phyloP scores from a whole-genome alignment of 192 early-diverging fungal species.

The Chytriomyces confervae region DNA sequence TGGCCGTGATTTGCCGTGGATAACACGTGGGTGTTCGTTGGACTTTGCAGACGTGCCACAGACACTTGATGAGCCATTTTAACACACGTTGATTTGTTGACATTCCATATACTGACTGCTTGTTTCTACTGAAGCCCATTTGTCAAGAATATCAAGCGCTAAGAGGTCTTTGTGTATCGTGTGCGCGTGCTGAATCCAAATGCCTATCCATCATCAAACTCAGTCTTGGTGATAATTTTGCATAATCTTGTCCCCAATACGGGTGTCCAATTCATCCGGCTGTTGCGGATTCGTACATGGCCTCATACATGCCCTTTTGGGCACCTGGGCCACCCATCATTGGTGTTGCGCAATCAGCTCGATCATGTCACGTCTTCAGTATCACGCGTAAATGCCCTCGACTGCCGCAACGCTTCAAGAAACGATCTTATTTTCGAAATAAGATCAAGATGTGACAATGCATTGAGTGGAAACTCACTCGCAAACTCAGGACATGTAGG shows the following conservation, averaged over 20 bases:
- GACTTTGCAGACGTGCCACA: too few species aligned
- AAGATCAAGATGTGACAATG: too few species aligned
- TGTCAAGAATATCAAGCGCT: background rate
- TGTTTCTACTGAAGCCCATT: too few species aligned
- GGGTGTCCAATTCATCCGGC: conserved; percentile 3
- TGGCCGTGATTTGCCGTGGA: too few species aligned
- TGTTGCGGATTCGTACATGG: conserved; percentile 13
- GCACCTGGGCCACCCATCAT: background rate
- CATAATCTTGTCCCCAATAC: conserved; percentile 8
- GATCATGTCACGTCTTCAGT: too few species aligned
- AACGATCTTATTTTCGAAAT: too few species aligned
- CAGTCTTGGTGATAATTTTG: conserved; percentile 1
- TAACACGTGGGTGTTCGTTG: too few species aligned
- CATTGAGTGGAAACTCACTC: background rate
- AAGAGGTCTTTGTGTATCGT: background rate
- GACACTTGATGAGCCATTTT: too few species aligned
- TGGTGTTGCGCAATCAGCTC: background rate
- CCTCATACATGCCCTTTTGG: background rate
- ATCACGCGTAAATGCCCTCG: too few species aligned
- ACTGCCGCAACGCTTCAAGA: too few species aligned
- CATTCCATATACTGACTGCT: too few species aligned
- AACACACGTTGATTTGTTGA: too few species aligned
- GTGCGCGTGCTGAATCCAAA: conserved; percentile 7
- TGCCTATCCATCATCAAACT: conserved; percentile 18
- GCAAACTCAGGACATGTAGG: background rate